Percentiles rank a stretch among this genome's conserved stretches.
phyloP scores from a whole-genome alignment of 805 yeast species.

The Myxozyma kluyveri region DNA sequence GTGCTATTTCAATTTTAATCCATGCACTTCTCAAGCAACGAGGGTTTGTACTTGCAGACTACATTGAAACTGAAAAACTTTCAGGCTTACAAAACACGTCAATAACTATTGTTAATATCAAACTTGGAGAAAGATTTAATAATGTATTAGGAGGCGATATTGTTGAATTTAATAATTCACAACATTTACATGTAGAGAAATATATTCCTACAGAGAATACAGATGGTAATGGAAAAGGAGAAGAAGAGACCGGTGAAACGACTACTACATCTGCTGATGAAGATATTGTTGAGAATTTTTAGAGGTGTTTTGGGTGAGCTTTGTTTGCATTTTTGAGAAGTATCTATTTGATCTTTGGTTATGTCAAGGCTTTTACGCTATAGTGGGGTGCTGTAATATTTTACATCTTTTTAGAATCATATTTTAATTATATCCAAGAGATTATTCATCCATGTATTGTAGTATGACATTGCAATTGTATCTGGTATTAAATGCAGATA shows the following conservation, averaged over 20 bases:
- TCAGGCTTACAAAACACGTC: slow-evolving; percentile 19
- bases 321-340: no score
- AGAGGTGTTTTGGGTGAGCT: neutral
- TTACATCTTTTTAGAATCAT: no score
- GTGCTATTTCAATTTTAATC: slow-evolving; percentile 18
- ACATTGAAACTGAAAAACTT: slow-evolving; percentile 6
- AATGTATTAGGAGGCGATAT: slow-evolving; percentile 12
- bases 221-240: neutral
- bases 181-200: slow-evolving; percentile 3
- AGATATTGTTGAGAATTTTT: slow-evolving; percentile 21
- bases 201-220: neutral
- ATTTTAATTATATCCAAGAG: no score
- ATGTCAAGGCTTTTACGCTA: no score
- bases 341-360: no score
- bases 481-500: no score
- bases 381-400: no score
- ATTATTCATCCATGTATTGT: no score
- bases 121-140: slow-evolving; percentile 1
- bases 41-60: slow-evolving; percentile 14
- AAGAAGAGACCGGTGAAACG: neutral
- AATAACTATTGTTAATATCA: slow-evolving; percentile 21
- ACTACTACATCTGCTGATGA: slow-evolving; percentile 9
- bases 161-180: slow-evolving; percentile 24
- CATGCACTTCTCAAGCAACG: slow-evolving; percentile 12
- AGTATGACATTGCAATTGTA: no score